These are phyloP conservation scores for Amanita rimosa DNA, from an alignment of 768 basidiomycete species.

Conservation along the genomic window DNA sequence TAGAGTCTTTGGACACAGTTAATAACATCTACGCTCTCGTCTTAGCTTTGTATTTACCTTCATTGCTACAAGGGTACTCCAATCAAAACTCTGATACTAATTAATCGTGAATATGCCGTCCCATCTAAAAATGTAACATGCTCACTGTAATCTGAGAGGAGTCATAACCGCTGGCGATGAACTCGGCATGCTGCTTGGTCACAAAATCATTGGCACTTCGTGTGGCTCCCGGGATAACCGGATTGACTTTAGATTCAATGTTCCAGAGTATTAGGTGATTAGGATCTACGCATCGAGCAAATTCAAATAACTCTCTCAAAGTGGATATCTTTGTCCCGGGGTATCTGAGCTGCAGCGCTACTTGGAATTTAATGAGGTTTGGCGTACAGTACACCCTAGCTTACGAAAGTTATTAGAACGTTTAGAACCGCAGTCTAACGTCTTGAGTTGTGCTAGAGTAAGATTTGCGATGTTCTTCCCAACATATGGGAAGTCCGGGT, in stretches of 20 bases:
- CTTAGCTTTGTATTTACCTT: conserved; percentile 28
- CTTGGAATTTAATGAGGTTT: not conserved
- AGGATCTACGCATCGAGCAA: conserved; percentile 64
- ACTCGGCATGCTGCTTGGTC: conserved; percentile 44
- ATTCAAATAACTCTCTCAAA: conserved; percentile 62
- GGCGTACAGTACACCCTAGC: conserved; percentile 10
- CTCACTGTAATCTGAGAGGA: conserved; percentile 49
- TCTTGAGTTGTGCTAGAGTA: conserved; percentile 70
- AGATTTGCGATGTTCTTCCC: conserved; percentile 67
- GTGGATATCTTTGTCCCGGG: conserved; percentile 66
- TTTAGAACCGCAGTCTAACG: conserved; percentile 69
- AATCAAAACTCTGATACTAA: conserved; percentile 76
- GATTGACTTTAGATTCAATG: conserved; percentile 69
- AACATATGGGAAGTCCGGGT: conserved; percentile 65
- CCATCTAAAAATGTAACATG: not conserved
- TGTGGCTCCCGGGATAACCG: conserved; percentile 41
- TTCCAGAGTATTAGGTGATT: conserved; percentile 55
- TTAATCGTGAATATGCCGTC: not conserved
- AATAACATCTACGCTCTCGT: not conserved
- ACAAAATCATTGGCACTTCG: conserved; percentile 50
- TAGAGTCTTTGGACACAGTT: conserved; percentile 24
- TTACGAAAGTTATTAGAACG: conserved; percentile 49
- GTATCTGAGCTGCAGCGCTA: conserved; percentile 55
- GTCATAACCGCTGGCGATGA: conserved; percentile 48
- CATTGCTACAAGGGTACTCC: conserved; percentile 67